Percentiles rank a stretch among this genome's conserved stretches.
Conservation (phyloP, 1,139 yeast species). For the Geotrichum restrictum region DNA sequence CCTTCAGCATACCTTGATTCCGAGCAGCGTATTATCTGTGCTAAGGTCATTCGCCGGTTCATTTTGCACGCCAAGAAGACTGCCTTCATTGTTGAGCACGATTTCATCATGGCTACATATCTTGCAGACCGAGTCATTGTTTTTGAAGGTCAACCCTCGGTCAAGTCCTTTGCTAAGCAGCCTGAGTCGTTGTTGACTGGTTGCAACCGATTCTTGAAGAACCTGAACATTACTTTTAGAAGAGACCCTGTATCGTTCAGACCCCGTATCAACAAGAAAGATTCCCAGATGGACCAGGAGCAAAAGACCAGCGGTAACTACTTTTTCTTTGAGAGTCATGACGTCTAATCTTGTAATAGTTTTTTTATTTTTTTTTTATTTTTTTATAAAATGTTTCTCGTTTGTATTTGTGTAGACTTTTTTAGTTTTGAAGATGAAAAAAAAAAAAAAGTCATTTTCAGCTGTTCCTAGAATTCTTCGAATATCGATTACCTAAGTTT, state of each 20-base stretch:
- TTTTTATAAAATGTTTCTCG: neutral
- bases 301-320: constrained; percentile 88
- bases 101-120: constrained; percentile 98
- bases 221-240: constrained; percentile 95
- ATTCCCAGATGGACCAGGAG: constrained; percentile 97
- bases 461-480: neutral
- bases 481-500: too few relatives aligned
- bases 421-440: neutral
- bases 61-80: constrained; percentile 95
- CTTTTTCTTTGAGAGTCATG: constrained; percentile 80
- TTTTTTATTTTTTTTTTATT: constrained; percentile 4
- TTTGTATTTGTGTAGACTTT: neutral
- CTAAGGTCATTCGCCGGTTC: constrained; percentile 95
- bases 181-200: constrained; percentile 95
- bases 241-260: constrained; percentile 97
- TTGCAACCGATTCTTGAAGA: constrained; percentile 94
- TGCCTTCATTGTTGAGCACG: constrained; percentile 98
- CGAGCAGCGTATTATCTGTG: constrained; percentile 98
- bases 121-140: constrained; percentile 98
- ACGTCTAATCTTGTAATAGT: constrained; percentile 25
- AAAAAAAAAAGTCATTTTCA: neutral
- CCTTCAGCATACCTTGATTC: constrained; percentile 98
- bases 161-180: constrained; percentile 71
- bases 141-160: constrained; percentile 91
- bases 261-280: constrained; percentile 96